phyloP scores from a whole-genome alignment of 495 filamentous ascomycete species.

The Polyplosphaeria fusca region DNA sequence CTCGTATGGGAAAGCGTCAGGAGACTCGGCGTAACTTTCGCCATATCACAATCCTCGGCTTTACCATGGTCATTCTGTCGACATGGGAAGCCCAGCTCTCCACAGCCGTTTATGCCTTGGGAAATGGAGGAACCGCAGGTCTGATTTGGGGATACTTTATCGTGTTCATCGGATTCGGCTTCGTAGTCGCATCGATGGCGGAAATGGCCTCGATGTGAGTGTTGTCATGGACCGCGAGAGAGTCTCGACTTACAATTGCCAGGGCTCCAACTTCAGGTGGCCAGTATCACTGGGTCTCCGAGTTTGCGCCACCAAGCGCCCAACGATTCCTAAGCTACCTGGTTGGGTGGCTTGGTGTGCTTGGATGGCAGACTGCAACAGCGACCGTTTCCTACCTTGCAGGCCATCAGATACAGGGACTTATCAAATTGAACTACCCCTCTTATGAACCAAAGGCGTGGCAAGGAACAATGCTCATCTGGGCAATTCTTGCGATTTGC shows the following conservation, averaged over 20 bases:
- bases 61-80: slow-evolving; percentile 8
- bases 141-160: slow-evolving; percentile 15
- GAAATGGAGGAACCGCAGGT: slow-evolving; percentile 21
- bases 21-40: slow-evolving; percentile 20
- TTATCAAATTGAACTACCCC: neutral
- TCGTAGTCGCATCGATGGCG: slow-evolving; percentile 12
- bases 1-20: slow-evolving; percentile 29
- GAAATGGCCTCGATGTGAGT: slow-evolving; percentile 24
- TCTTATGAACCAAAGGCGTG: neutral
- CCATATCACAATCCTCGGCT: slow-evolving; percentile 4
- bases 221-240: neutral
- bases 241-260: neutral
- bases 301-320: slow-evolving; percentile 41
- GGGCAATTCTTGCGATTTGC: neutral
- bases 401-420: neutral
- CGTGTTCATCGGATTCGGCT: neutral
- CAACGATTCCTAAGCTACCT: slow-evolving; percentile 43
- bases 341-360: slow-evolving; percentile 24
- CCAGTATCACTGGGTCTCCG: slow-evolving; percentile 48
- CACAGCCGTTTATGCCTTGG: neutral
- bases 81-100: neutral
- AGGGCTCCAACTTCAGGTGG: slow-evolving; percentile 24
- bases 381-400: neutral
- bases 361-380: slow-evolving; percentile 7
- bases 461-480: slow-evolving; percentile 13